Percentiles rank a stretch among this genome's conserved stretches.
phyloP scores from a whole-genome alignment of 495 filamentous ascomycete genomes.

The Penicillium tannophilum region DNA sequence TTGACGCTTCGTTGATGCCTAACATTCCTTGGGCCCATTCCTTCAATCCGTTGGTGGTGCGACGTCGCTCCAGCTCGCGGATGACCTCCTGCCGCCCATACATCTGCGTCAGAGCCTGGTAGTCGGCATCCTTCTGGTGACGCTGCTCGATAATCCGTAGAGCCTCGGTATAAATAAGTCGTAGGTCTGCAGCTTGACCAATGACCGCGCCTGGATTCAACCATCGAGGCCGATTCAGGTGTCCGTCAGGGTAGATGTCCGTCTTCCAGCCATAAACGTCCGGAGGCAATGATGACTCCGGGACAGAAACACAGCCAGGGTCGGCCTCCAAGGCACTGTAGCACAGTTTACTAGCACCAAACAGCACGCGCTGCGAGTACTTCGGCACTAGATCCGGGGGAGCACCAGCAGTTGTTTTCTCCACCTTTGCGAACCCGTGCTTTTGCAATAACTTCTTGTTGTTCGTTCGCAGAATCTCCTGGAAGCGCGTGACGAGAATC shows the following conservation, averaged over 20 bases:
- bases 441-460: conserved; percentile 49
- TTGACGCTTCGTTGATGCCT: conserved; percentile 49
- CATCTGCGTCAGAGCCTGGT: conserved; percentile 57
- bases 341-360: conserved; percentile 62
- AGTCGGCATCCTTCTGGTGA: conserved; percentile 42
- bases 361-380: conserved; percentile 60
- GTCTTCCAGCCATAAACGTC: conserved; percentile 61
- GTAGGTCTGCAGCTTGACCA: conserved; percentile 53
- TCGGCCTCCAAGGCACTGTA: conserved; percentile 45
- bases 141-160: conserved; percentile 44
- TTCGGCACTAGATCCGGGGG: conserved; percentile 41
- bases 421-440: conserved; percentile 47
- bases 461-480: conserved; percentile 48
- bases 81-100: conserved; percentile 62
- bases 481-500: conserved; percentile 58
- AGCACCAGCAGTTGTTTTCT: conserved; percentile 24
- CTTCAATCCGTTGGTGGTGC: conserved; percentile 38
- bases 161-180: conserved; percentile 52
- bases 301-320: conserved; percentile 56
- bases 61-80: conserved; percentile 51
- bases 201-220: conserved; percentile 56
- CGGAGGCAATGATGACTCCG: conserved; percentile 56
- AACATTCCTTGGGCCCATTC: conserved; percentile 48
- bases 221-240: conserved; percentile 51
- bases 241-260: conserved; percentile 40